phyloP scores from a whole-genome alignment of 768 basidiomycete genomes.

The Saitozyma podzolica region DNA sequence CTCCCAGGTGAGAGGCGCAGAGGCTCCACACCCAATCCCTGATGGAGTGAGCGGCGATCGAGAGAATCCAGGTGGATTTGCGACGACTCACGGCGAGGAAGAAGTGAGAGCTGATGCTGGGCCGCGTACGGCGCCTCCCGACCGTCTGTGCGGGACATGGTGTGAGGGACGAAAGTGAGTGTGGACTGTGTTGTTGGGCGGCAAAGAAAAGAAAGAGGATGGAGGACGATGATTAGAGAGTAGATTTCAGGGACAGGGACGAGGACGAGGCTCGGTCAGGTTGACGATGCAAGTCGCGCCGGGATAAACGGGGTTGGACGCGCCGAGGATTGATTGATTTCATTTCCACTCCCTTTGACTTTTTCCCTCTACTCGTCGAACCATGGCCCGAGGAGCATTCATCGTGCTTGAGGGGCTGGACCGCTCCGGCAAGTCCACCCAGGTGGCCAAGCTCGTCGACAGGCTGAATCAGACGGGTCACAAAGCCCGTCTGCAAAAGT shows the following conservation, averaged over 20 bases:
- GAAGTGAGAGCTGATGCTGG: slow-evolving; percentile 51
- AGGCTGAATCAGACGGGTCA: slow-evolving; percentile 58
- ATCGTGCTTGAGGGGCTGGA: slow-evolving; percentile 96
- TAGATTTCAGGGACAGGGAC: neutral
- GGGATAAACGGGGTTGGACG: neutral
- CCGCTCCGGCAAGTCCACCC: slow-evolving; percentile 90
- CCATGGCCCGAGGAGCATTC: slow-evolving; percentile 63
- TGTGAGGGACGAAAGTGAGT: too few species aligned
- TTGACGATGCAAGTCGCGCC: neutral
- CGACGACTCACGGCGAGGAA: slow-evolving; percentile 44
- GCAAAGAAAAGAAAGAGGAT: too few species aligned
- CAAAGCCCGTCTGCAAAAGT: slow-evolving; percentile 69
- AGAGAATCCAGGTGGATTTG: neutral
- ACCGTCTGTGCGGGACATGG: slow-evolving; percentile 31
- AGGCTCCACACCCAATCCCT: slow-evolving; percentile 49
- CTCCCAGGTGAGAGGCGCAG: slow-evolving; percentile 34
- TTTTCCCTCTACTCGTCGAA: neutral
- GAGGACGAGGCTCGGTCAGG: too few species aligned
- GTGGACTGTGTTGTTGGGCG: too few species aligned
- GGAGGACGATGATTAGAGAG: neutral
- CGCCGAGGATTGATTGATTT: neutral
- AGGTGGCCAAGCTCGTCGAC: slow-evolving; percentile 64
- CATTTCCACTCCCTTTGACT: neutral
- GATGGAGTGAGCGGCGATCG: neutral
- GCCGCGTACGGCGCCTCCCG: slow-evolving; percentile 40